phyloP scores from a whole-genome alignment of 2,329 filamentous ascomycete species.

The Penicillium sp. region DNA sequence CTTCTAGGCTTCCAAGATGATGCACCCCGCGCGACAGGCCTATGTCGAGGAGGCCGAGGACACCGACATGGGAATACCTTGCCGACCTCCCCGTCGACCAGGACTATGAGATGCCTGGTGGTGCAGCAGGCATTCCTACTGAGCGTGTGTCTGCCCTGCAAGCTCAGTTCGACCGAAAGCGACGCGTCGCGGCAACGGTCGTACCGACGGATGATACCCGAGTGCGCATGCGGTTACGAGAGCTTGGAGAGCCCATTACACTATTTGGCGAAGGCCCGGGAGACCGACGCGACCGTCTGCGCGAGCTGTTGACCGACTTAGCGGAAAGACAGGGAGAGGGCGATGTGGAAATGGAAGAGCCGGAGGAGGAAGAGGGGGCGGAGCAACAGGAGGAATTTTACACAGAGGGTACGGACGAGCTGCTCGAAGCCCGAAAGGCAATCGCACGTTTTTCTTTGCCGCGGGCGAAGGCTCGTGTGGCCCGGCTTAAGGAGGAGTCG shows the following conservation, averaged over 20 bases:
- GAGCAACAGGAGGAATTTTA: constrained; percentile 94
- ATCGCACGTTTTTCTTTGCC: constrained; percentile 82
- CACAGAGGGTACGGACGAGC: constrained; percentile 68
- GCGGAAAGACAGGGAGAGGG: constrained; percentile 55
- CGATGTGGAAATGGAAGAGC: constrained; percentile 51
- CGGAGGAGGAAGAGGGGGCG: constrained; percentile 55
- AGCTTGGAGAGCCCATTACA: constrained; percentile 88
- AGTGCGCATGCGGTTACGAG: constrained; percentile 73
- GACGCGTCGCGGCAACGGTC: constrained; percentile 77
- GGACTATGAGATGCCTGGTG: constrained; percentile 73
- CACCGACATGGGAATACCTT: constrained; percentile 56
- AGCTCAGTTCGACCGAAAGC: constrained; percentile 84
- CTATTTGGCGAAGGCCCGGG: constrained; percentile 85
- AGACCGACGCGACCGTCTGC: constrained; percentile 79
- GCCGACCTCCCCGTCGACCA: constrained; percentile 66
- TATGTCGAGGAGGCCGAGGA: constrained; percentile 80
- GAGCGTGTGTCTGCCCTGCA: constrained; percentile 82
- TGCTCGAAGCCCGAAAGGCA: constrained; percentile 69
- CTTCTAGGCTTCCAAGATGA: constrained; percentile 39
- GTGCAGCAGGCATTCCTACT: constrained; percentile 61
- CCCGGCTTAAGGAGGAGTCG: constrained; percentile 72
- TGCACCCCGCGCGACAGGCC: constrained; percentile 86
- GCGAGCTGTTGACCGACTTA: constrained; percentile 71
- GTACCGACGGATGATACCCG: constrained; percentile 91
- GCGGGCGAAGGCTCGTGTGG: constrained; percentile 69